Evolutionary conservation across 106 monocot genomes (phyloP), one percentile per base, ranked within the genome.

Genomic region (Allium cepa): DNA sequence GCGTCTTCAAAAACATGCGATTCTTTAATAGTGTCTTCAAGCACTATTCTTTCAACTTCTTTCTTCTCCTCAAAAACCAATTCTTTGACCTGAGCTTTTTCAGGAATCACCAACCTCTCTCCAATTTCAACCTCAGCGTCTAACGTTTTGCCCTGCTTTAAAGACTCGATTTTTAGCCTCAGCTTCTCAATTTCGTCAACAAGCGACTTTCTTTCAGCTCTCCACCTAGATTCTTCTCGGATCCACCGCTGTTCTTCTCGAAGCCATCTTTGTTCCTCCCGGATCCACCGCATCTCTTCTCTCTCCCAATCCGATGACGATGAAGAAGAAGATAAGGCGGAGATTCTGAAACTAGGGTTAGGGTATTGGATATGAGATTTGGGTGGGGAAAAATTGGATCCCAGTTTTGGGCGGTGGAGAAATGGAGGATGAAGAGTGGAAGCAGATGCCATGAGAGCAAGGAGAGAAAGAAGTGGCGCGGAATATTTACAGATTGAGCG

Each of bases 251-350:
- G 86, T 82, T 97, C 97, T 62, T 97, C 97, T 0, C 86, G 81
- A 8, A 87, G 46, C 97, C 97, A 92, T 9, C 97, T 75, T 76
- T 92, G 88, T 79, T 97, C 97, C 78, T 97, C 97, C 56, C 97
- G 79, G 10, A 84, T 68, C 97, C 97, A 97, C 36, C 92, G 81
- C 7, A 64, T 60, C 78, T 97, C 93, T 84, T 89, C 89, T 17
- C 75, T 61, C 74, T 92, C 92, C 92, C 77, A 84, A 8, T 22
- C 17, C 1, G 60, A 81, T 6, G 87, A 73, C 16, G 71, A 62
- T 27, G 70, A 83, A 8, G 86, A 75, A 13, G 80, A 66, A 10
- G 77, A 59, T 17, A 77, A 71, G 26, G 68, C 16, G 27, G 63
- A 62, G 74, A 63, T 46, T 15, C 67, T 52, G 50, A 55, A 62